Evolutionary conservation across 495 filamentous ascomycete genomes (phyloP).

Genomic region (Aspergillus affinis): DNA sequence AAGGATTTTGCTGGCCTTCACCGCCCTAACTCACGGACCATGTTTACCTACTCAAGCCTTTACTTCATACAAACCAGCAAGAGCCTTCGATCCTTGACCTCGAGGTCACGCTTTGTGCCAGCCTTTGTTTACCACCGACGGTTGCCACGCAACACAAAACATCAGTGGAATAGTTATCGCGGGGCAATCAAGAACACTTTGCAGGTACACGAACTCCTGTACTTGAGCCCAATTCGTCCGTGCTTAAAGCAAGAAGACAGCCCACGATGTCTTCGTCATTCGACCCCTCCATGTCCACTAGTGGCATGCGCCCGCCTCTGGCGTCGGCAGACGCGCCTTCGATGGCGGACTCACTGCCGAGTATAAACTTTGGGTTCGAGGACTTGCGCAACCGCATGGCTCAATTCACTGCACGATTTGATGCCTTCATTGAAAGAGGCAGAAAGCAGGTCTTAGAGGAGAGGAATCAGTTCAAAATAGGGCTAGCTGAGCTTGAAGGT

Average conservation of each 20-base stretch:
- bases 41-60: background rate
- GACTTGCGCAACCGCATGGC: slow-evolving; percentile 94
- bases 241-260: background rate
- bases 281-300: slow-evolving; percentile 74
- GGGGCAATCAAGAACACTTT: background rate
- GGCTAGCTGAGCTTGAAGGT: slow-evolving; percentile 88
- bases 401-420: slow-evolving; percentile 86
- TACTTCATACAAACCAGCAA: background rate
- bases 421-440: slow-evolving; percentile 88
- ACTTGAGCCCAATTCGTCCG: too few species aligned
- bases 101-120: slow-evolving; percentile 9
- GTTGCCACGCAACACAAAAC: slow-evolving; percentile 39
- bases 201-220: background rate
- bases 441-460: slow-evolving; percentile 88
- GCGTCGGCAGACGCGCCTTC: slow-evolving; percentile 55
- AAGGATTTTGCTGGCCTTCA: slow-evolving; percentile 9
- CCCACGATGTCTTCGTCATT: slow-evolving; percentile 67
- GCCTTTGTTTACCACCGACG: slow-evolving; percentile 12
- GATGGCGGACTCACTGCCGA: slow-evolving; percentile 81
- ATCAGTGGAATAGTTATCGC: slow-evolving; percentile 5
- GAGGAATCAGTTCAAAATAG: slow-evolving; percentile 89
- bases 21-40: background rate
- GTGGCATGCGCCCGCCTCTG: slow-evolving; percentile 69
- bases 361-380: slow-evolving; percentile 94
- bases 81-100: background rate